Conservation (phyloP, 1,139 yeast genomes). For the Meyerozyma carpophila region DNA sequence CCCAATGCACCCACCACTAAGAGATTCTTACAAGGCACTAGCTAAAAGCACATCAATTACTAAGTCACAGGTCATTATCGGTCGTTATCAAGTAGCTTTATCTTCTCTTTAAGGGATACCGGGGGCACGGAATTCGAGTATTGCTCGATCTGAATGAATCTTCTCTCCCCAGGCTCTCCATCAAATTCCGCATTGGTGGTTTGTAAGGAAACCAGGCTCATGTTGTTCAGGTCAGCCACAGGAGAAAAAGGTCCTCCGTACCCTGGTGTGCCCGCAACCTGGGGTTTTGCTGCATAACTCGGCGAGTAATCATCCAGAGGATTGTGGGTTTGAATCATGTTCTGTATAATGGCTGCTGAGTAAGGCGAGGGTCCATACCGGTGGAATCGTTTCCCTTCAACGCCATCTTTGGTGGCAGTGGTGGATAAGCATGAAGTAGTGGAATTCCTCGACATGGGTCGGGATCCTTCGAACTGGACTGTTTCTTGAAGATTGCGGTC, state of each 20-base stretch:
- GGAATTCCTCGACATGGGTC: slow-evolving; percentile 59
- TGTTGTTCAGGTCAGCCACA: slow-evolving; percentile 6
- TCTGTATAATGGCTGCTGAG: slow-evolving; percentile 27
- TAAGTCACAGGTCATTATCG: not conserved
- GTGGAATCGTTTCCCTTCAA: slow-evolving; percentile 57
- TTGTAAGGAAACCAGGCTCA: slow-evolving; percentile 19
- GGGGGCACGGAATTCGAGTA: slow-evolving; percentile 14
- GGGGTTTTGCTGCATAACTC: not conserved
- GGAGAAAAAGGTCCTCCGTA: not conserved
- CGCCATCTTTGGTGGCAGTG: slow-evolving; percentile 69
- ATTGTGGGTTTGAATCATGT: slow-evolving; percentile 25
- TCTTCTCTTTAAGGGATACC: slow-evolving; percentile 26
- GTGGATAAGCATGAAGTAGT: slow-evolving; percentile 62
- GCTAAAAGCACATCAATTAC: not conserved
- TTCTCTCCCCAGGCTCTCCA: slow-evolving; percentile 15
- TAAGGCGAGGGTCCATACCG: slow-evolving; percentile 23
- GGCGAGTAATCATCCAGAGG: slow-evolving; percentile 4
- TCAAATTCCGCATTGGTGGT: slow-evolving; percentile 30
- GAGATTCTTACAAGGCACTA: not conserved
- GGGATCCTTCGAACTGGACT: slow-evolving; percentile 17
- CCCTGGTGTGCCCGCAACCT: too few relatives aligned
- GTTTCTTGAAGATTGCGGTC: not conserved
- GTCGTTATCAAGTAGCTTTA: slow-evolving; percentile 14
- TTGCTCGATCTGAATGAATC: slow-evolving; percentile 4
- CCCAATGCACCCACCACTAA: not conserved